phyloP scores from a whole-genome alignment of 2,329 filamentous ascomycete species.

The Monilinia polystroma region DNA sequence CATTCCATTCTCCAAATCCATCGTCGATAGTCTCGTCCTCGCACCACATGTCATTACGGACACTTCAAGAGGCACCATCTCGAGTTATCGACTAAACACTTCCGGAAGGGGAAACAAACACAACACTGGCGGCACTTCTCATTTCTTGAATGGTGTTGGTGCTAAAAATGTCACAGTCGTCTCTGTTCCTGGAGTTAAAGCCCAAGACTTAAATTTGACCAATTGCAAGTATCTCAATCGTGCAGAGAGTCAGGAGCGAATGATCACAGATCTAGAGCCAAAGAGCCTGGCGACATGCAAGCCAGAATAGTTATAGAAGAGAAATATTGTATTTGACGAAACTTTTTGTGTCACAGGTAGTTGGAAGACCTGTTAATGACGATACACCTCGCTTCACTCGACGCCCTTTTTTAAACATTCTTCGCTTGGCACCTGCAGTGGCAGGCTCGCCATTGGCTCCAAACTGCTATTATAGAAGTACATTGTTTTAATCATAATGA shows the following conservation, averaged over 20 bases:
- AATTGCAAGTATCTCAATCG: background rate
- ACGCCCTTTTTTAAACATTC: too few relatives aligned
- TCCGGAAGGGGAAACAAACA: background rate
- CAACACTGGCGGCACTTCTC: background rate
- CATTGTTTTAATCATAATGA: too few relatives aligned
- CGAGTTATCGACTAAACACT: background rate
- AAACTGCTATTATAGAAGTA: too few relatives aligned
- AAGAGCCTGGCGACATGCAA: background rate
- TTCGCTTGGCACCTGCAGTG: too few relatives aligned
- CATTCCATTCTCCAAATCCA: slow-evolving; percentile 23
- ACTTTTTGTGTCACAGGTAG: too few relatives aligned
- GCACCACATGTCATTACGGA: slow-evolving; percentile 1
- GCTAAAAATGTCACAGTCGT: background rate
- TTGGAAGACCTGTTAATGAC: too few relatives aligned
- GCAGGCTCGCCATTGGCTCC: too few relatives aligned
- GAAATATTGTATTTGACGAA: background rate
- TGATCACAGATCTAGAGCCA: background rate
- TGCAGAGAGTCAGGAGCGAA: slow-evolving; percentile 1
- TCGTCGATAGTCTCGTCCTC: slow-evolving; percentile 16
- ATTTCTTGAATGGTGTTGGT: background rate
- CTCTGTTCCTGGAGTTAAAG: background rate
- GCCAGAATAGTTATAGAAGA: background rate
- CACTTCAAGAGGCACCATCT: background rate
- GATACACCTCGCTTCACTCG: too few relatives aligned
- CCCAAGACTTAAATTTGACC: background rate